phyloP scores from a whole-genome alignment of 2,329 filamentous ascomycete genomes.

The Dactylonectria estremocensis region DNA sequence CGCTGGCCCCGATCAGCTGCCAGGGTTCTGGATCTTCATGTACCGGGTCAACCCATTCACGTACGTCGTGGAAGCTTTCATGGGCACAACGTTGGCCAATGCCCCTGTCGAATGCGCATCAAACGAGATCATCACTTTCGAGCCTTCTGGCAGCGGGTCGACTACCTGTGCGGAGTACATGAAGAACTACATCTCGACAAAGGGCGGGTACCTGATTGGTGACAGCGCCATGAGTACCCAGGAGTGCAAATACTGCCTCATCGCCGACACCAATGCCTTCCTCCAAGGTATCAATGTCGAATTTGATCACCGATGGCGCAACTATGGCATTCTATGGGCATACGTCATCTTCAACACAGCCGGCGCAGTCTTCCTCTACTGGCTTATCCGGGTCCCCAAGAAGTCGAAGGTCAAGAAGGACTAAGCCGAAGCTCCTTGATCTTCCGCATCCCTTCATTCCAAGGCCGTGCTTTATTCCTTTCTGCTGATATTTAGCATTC shows the following conservation, averaged over 20 bases:
- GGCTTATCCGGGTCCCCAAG: conserved; percentile 57
- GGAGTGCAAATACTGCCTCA: conserved; percentile 62
- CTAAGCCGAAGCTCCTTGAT: not conserved
- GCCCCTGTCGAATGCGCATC: conserved; percentile 71
- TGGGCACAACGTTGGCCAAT: conserved; percentile 75
- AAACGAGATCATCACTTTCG: conserved; percentile 76
- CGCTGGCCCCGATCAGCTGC: conserved; percentile 72
- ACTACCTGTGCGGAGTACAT: conserved; percentile 72
- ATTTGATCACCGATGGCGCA: conserved; percentile 68
- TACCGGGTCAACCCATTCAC: conserved; percentile 82
- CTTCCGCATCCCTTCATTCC: too few species aligned
- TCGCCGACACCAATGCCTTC: conserved; percentile 58
- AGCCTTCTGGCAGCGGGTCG: conserved; percentile 63
- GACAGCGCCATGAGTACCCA: conserved; percentile 52
- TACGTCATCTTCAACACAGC: conserved; percentile 68
- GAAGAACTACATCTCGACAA: conserved; percentile 57
- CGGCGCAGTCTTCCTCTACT: conserved; percentile 67
- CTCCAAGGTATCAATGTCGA: conserved; percentile 59
- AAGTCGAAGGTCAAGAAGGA: conserved; percentile 38
- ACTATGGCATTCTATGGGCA: conserved; percentile 69
- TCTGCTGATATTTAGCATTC: too few species aligned
- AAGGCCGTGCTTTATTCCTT: too few species aligned
- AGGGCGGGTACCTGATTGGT: conserved; percentile 63
- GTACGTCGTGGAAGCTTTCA: conserved; percentile 78
- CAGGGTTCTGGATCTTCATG: conserved; percentile 84